These are phyloP conservation scores for Cyberlindnera maritima DNA, from an alignment of 805 yeast genomes.

Conservation along the genomic window DNA sequence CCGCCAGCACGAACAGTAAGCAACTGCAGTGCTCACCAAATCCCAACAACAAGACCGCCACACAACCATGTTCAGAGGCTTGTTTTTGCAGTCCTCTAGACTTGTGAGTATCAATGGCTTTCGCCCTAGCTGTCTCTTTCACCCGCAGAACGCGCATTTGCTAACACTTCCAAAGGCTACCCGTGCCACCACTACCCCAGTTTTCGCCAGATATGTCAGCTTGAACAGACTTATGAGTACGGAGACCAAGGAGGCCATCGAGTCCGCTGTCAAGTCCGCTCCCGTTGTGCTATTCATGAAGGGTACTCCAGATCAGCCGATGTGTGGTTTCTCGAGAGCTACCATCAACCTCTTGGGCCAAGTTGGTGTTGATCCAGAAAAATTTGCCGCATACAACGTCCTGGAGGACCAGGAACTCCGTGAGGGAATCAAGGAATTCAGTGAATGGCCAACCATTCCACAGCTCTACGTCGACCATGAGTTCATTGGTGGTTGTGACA, in stretches of 20 bases:
- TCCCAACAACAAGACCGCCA: background rate
- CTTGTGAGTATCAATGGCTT: slow-evolving; percentile 1
- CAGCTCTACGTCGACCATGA: slow-evolving; percentile 89
- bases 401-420: slow-evolving; percentile 92
- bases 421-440: slow-evolving; percentile 91
- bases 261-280: slow-evolving; percentile 79
- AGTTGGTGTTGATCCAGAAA: slow-evolving; percentile 94
- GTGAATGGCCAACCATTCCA: slow-evolving; percentile 98
- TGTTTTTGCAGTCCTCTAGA: slow-evolving; percentile 1
- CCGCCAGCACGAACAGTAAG: background rate
- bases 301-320: slow-evolving; percentile 97
- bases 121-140: background rate
- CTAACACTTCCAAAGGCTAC: background rate
- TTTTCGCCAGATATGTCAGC: slow-evolving; percentile 8
- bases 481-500: slow-evolving; percentile 97
- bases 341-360: slow-evolving; percentile 91
- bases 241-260: slow-evolving; percentile 82
- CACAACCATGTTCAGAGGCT: slow-evolving; percentile 6
- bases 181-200: slow-evolving; percentile 11
- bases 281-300: slow-evolving; percentile 98
- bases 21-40: too few species aligned
- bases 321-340: slow-evolving; percentile 96
- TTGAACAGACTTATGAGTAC: slow-evolving; percentile 56
- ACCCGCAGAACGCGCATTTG: background rate
- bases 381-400: slow-evolving; percentile 96